These are phyloP conservation scores for Rhizopus sp. DNA, from an alignment of 371 early-diverging fungal species.

Conservation along the genomic window DNA sequence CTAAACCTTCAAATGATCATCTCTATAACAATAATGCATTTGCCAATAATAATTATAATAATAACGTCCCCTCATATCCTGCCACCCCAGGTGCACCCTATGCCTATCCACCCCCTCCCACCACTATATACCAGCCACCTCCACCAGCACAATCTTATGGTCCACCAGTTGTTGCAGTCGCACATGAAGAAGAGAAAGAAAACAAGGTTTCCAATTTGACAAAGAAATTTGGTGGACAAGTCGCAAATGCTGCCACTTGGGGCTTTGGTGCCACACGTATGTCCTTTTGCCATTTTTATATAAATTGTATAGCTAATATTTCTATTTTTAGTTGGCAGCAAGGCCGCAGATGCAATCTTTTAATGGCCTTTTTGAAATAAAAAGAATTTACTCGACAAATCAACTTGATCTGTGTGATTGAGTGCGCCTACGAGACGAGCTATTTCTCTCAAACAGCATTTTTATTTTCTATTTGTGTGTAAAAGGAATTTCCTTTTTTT, in stretches of 20 bases:
- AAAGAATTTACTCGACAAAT: too few relatives aligned
- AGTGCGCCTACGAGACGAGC: too few relatives aligned
- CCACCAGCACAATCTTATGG: constrained; percentile 21
- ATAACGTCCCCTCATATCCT: neutral
- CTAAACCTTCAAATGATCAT: constrained; percentile 12
- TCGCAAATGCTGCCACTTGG: constrained; percentile 45
- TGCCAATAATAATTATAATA: neutral
- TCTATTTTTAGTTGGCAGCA: constrained; percentile 34
- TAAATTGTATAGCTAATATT: neutral
- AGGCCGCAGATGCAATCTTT: constrained; percentile 43
- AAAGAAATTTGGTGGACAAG: constrained; percentile 45
- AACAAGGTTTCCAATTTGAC: constrained; percentile 38
- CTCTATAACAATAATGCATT: neutral
- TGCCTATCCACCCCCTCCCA: constrained; percentile 49
- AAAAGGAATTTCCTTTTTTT: too few relatives aligned
- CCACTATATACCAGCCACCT: constrained; percentile 40
- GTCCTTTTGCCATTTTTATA: constrained; percentile 10
- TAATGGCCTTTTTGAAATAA: constrained; percentile 10
- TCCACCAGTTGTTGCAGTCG: constrained; percentile 6
- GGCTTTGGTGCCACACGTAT: constrained; percentile 52
- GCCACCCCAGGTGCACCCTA: constrained; percentile 28
- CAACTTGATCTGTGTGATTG: too few relatives aligned
- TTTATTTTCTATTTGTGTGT: too few relatives aligned
- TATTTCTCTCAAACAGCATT: too few relatives aligned
- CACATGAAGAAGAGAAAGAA: constrained; percentile 16